A percentile compares a stretch with the other conserved stretches of the same genome.
phyloP scores from a whole-genome alignment of 1,284 basidiomycete genomes.

The Sporisorium exsertum region DNA sequence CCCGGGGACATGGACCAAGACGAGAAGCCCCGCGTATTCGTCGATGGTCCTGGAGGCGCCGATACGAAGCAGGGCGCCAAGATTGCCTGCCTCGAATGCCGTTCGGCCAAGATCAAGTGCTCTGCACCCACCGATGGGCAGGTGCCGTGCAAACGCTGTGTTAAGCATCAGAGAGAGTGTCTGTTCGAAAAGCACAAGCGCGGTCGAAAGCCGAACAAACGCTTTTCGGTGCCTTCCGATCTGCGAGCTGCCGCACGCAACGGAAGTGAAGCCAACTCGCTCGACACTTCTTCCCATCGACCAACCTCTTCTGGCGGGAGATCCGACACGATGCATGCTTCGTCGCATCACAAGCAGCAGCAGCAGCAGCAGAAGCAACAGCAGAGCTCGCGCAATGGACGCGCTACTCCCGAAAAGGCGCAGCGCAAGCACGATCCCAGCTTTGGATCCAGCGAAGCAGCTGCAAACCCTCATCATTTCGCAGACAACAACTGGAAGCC shows the following conservation, averaged over 20 bases:
- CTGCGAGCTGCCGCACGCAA: slow-evolving; percentile 29
- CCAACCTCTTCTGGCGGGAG: slow-evolving; percentile 26
- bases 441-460: slow-evolving; percentile 12
- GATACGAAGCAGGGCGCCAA: slow-evolving; percentile 61
- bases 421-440: slow-evolving; percentile 26
- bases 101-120: slow-evolving; percentile 59
- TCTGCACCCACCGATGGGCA: slow-evolving; percentile 60
- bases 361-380: slow-evolving; percentile 1
- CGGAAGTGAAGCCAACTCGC: slow-evolving; percentile 26
- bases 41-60: slow-evolving; percentile 58
- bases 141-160: slow-evolving; percentile 60
- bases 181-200: slow-evolving; percentile 62
- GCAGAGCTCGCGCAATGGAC: slow-evolving; percentile 20
- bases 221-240: slow-evolving; percentile 51
- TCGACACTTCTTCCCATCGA: slow-evolving; percentile 14
- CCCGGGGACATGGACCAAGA: slow-evolving; percentile 33
- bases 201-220: slow-evolving; percentile 57
- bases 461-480: slow-evolving; percentile 21
- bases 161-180: slow-evolving; percentile 56
- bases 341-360: slow-evolving; percentile 4
- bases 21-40: slow-evolving; percentile 54
- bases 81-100: slow-evolving; percentile 60
- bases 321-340: slow-evolving; percentile 23
- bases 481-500: slow-evolving; percentile 23
- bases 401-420: slow-evolving; percentile 25